Conservation (phyloP, 805 yeast species). For the Candida broadrunensis region DNA sequence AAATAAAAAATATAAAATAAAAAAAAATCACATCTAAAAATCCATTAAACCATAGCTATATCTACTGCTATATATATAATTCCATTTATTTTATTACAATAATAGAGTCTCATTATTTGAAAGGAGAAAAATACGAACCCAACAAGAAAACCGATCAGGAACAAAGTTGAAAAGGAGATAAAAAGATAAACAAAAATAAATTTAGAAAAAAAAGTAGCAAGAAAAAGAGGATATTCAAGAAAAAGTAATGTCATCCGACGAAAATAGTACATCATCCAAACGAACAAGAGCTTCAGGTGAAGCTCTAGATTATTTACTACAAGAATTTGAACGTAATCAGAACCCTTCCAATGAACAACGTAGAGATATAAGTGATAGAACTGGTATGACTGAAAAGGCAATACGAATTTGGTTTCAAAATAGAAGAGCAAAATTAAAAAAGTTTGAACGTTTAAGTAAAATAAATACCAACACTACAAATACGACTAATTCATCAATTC, state of each 20-base stretch:
- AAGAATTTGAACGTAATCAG: constrained; percentile 68
- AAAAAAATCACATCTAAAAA: too few relatives aligned
- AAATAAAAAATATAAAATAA: too few relatives aligned
- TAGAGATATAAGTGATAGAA: constrained; percentile 62
- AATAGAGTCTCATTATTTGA: too few relatives aligned
- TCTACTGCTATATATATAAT: too few relatives aligned
- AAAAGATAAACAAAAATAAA: too few relatives aligned
- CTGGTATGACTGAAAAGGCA: constrained; percentile 83
- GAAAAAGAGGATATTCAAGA: too few relatives aligned
- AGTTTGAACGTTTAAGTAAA: constrained; percentile 49
- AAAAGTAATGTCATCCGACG: constrained; percentile 25
- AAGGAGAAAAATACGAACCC: too few relatives aligned
- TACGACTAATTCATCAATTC: constrained; percentile 5
- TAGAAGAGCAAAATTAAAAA: constrained; percentile 74
- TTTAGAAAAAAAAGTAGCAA: too few relatives aligned
- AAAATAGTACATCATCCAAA: constrained; percentile 28
- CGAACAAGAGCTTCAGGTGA: constrained; percentile 80
- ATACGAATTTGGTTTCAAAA: constrained; percentile 94
- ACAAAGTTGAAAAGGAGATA: too few relatives aligned
- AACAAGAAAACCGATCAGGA: too few relatives aligned
- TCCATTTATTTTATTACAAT: too few relatives aligned
- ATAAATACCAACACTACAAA: background rate
- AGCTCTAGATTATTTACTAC: constrained; percentile 62
- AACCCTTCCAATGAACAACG: constrained; percentile 75
- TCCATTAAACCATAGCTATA: too few relatives aligned